Percentiles rank a stretch among this genome's conserved stretches.
phyloP scores from a whole-genome alignment of 768 basidiomycete species.

The Tulasnella sp. region DNA sequence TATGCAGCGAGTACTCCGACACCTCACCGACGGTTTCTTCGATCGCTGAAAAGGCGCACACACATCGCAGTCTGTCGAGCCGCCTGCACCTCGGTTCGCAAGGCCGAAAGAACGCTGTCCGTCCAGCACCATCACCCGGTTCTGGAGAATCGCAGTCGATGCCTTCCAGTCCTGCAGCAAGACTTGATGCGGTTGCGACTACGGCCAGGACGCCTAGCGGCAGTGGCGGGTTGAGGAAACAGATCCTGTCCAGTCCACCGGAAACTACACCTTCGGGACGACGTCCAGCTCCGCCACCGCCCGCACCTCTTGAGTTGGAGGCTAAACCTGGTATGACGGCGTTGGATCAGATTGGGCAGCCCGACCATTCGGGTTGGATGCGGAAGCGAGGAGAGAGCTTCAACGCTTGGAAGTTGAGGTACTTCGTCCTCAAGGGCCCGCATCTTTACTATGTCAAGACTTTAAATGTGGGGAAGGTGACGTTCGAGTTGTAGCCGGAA shows the following conservation, averaged over 20 bases:
- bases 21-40: slow-evolving; percentile 23
- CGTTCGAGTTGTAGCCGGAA: background rate
- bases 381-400: slow-evolving; percentile 92
- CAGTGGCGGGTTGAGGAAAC: background rate
- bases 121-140: background rate
- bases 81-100: slow-evolving; percentile 21
- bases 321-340: slow-evolving; percentile 61
- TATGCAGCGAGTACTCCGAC: slow-evolving; percentile 20
- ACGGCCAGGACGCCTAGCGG: background rate
- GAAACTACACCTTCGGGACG: background rate
- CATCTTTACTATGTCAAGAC: slow-evolving; percentile 85
- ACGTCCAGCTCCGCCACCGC: slow-evolving; percentile 5
- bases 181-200: background rate
- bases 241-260: background rate
- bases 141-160: slow-evolving; percentile 37
- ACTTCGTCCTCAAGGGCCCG: slow-evolving; percentile 87
- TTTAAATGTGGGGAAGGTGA: slow-evolving; percentile 43
- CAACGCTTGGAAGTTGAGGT: slow-evolving; percentile 87
- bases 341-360: slow-evolving; percentile 82
- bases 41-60: slow-evolving; percentile 3
- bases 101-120: background rate
- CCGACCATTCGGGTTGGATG: slow-evolving; percentile 92
- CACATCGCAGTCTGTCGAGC: slow-evolving; percentile 13
- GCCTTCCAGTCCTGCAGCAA: background rate
- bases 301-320: slow-evolving; percentile 23